Evolutionary conservation across 148 eudicot species (phyloP).

Genomic region (Dysphania ambrosioides): DNA sequence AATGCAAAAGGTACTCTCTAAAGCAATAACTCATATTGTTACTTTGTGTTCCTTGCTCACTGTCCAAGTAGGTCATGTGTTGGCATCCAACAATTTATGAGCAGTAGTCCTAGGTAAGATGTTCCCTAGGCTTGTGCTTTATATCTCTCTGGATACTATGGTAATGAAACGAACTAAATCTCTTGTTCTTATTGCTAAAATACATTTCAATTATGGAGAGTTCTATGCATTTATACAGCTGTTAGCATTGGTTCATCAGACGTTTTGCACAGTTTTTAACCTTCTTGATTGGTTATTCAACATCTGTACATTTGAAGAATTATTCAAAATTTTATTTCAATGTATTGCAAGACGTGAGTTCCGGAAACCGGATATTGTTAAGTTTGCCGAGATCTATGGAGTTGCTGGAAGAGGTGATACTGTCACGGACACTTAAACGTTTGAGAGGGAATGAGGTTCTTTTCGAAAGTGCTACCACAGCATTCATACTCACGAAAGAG

Average conservation of each 20-base stretch:
- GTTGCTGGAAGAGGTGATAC: conserved; percentile 83
- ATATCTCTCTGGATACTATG: neutral
- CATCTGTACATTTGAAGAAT: neutral
- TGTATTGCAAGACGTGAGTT: neutral
- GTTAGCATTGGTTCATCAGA: neutral
- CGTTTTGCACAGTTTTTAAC: neutral
- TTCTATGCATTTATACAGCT: neutral
- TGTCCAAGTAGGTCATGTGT: neutral
- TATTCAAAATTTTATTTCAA: neutral
- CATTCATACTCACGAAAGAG: conserved; percentile 81
- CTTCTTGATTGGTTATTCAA: neutral
- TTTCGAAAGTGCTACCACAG: conserved; percentile 50
- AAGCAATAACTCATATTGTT: neutral
- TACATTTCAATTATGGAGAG: neutral
- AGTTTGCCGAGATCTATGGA: conserved; percentile 74
- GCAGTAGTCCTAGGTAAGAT: neutral
- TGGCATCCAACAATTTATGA: neutral
- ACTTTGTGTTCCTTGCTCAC: neutral
- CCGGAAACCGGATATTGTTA: neutral
- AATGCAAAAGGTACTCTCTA: conserved; percentile 68
- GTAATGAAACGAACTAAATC: neutral
- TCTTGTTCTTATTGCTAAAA: neutral
- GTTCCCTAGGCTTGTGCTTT: neutral
- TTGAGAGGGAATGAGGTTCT: conserved; percentile 53
- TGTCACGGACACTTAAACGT: conserved; percentile 73